Conservation (phyloP, 2,329 filamentous ascomycete species). For the Penicillium sp. region DNA sequence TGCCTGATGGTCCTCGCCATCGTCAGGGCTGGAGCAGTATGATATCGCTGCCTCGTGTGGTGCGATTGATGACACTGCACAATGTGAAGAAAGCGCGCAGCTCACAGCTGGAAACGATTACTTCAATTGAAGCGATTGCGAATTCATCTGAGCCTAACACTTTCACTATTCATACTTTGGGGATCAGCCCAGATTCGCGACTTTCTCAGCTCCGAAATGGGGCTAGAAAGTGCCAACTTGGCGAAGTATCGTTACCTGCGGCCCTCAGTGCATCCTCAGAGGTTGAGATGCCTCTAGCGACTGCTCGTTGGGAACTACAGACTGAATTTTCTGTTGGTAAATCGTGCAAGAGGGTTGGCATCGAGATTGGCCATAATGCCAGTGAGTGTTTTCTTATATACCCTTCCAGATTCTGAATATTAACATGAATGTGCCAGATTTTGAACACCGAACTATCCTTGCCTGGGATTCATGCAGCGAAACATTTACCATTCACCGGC, state of each 20-base stretch:
- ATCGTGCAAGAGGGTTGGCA: constrained; percentile 31
- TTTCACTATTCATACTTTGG: constrained; percentile 50
- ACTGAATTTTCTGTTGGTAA: constrained; percentile 31
- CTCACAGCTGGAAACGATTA: constrained; percentile 46
- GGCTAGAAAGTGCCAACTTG: constrained; percentile 12
- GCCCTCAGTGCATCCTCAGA: neutral
- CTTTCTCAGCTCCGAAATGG: constrained; percentile 34
- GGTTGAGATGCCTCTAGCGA: constrained; percentile 11
- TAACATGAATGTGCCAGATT: constrained; percentile 23
- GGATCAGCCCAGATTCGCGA: constrained; percentile 37
- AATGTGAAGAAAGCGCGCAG: constrained; percentile 43
- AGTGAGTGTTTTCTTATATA: constrained; percentile 12
- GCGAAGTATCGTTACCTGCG: constrained; percentile 5
- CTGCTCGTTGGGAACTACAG: constrained; percentile 31
- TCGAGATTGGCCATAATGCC: constrained; percentile 33
- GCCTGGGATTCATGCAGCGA: constrained; percentile 45
- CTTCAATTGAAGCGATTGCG: constrained; percentile 43
- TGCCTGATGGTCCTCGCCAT: constrained; percentile 48
- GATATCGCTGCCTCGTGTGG: constrained; percentile 52
- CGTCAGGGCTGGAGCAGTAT: constrained; percentile 56
- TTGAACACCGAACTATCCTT: constrained; percentile 41
- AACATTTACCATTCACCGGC: constrained; percentile 47
- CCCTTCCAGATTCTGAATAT: neutral
- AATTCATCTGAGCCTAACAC: constrained; percentile 26
- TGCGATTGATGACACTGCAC: constrained; percentile 45